These are phyloP conservation scores for Sporothrix protearum DNA, from an alignment of 2,329 filamentous ascomycete species.

Conservation along the genomic window DNA sequence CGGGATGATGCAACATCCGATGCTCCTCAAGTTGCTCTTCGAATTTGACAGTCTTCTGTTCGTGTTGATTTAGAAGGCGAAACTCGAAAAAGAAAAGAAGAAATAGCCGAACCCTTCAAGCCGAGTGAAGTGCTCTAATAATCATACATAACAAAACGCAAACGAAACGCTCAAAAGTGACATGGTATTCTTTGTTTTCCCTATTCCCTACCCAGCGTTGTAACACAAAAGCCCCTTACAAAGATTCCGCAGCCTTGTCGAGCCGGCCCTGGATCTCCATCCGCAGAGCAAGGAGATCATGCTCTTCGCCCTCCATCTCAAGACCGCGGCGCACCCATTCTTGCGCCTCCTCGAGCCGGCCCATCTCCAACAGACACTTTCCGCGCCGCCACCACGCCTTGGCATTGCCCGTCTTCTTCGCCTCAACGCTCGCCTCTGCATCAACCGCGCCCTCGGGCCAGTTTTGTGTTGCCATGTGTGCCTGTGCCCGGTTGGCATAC, in stretches of 20 bases:
- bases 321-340: slow-evolving; percentile 73
- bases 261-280: slow-evolving; percentile 55
- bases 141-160: not conserved
- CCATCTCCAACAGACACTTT: slow-evolving; percentile 87
- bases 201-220: not conserved
- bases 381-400: slow-evolving; percentile 94
- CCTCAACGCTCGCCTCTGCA: slow-evolving; percentile 82
- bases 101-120: not conserved
- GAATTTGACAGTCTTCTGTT: not conserved
- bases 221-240: not conserved
- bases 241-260: slow-evolving; percentile 18
- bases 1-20: not conserved
- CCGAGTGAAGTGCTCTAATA: not conserved
- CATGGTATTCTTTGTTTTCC: not conserved
- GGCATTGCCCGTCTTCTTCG: slow-evolving; percentile 78
- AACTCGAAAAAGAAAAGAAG: not conserved
- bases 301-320: slow-evolving; percentile 75
- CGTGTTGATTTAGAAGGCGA: not conserved
- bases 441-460: slow-evolving; percentile 89
- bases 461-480: slow-evolving; percentile 73
- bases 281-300: slow-evolving; percentile 59
- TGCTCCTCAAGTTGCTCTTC: too few species aligned
- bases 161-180: not conserved
- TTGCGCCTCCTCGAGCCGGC: slow-evolving; percentile 73
- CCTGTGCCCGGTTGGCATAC: slow-evolving; percentile 85